phyloP scores from a whole-genome alignment of 1,284 basidiomycete genomes.

The Trametes polyzona region DNA sequence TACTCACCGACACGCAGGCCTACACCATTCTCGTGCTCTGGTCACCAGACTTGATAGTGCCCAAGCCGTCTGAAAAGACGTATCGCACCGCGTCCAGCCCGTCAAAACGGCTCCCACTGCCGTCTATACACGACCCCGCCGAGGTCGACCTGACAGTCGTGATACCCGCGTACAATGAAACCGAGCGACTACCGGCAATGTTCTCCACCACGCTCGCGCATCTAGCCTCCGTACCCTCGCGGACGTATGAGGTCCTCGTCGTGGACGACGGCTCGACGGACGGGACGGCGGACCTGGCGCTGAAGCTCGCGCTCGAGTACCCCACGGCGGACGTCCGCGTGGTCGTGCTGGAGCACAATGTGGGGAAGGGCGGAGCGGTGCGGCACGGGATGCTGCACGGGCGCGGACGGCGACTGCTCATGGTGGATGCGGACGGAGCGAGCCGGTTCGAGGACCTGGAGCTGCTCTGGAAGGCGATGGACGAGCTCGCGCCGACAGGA shows the following conservation, averaged over 20 bases:
- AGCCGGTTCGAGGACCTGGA: constrained; percentile 85
- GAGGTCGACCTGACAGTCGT: constrained; percentile 77
- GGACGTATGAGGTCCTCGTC: constrained; percentile 80
- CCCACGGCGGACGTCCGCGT: constrained; percentile 67
- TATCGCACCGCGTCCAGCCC: constrained; percentile 60
- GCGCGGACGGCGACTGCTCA: constrained; percentile 79
- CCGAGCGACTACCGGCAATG: constrained; percentile 80
- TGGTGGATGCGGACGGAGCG: constrained; percentile 94
- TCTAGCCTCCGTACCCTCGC: constrained; percentile 42
- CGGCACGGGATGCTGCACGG: constrained; percentile 86
- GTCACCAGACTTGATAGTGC: constrained; percentile 68
- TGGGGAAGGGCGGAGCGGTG: constrained; percentile 93
- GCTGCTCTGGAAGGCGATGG: constrained; percentile 74
- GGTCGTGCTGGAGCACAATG: constrained; percentile 77
- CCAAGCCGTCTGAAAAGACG: constrained; percentile 65
- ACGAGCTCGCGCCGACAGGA: constrained; percentile 50
- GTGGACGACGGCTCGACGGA: constrained; percentile 91
- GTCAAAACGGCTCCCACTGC: constrained; percentile 52
- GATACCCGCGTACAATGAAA: constrained; percentile 92
- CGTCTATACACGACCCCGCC: constrained; percentile 54
- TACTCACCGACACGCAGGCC: constrained; percentile 43
- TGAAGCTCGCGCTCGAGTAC: constrained; percentile 66
- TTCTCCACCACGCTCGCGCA: constrained; percentile 73
- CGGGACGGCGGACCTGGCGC: constrained; percentile 66
- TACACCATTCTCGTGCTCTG: constrained; percentile 67